A percentile compares a stretch with the other conserved stretches of the same genome.
These are phyloP conservation scores for Silene vulgaris DNA, from an alignment of 179 eudicot species.

Conservation along the genomic window DNA sequence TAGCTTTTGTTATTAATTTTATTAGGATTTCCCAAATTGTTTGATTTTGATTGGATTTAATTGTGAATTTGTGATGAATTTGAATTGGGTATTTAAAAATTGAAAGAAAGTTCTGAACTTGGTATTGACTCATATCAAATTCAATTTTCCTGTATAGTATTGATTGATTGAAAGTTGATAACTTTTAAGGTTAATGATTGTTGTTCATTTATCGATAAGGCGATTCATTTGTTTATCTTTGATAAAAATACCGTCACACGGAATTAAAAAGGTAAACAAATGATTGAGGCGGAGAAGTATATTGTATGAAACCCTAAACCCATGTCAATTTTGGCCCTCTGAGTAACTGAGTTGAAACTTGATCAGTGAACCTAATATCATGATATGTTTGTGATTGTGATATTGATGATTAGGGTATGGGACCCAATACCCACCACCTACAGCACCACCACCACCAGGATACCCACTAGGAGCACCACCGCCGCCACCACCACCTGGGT, in stretches of 20 bases:
- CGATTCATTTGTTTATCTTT: not conserved
- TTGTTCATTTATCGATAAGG: too few species aligned
- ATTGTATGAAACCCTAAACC: not conserved
- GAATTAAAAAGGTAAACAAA: too few species aligned
- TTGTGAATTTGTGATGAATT: not conserved
- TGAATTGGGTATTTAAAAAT: constrained; percentile 7
- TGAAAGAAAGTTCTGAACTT: not conserved
- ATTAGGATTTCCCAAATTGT: not conserved
- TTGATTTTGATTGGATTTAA: not conserved
- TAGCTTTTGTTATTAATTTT: not conserved
- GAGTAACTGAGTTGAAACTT: not conserved
- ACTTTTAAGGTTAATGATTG: not conserved
- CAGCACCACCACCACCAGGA: constrained; percentile 50
- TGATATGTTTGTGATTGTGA: constrained; percentile 9
- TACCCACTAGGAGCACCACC: constrained; percentile 29
- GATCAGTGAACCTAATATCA: not conserved
- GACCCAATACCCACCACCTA: constrained; percentile 43
- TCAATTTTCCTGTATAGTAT: not conserved
- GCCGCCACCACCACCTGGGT: constrained; percentile 36
- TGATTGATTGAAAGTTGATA: constrained; percentile 5
- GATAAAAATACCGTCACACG: too few species aligned
- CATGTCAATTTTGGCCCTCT: not conserved
- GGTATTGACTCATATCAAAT: not conserved
- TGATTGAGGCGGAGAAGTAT: too few species aligned
- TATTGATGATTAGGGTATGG: constrained; percentile 42